Evolutionary conservation across 192 early-diverging fungal genomes (phyloP), one percentile per base, ranked within the genome.

Genomic region (Backusella mclennaniae): DNA sequence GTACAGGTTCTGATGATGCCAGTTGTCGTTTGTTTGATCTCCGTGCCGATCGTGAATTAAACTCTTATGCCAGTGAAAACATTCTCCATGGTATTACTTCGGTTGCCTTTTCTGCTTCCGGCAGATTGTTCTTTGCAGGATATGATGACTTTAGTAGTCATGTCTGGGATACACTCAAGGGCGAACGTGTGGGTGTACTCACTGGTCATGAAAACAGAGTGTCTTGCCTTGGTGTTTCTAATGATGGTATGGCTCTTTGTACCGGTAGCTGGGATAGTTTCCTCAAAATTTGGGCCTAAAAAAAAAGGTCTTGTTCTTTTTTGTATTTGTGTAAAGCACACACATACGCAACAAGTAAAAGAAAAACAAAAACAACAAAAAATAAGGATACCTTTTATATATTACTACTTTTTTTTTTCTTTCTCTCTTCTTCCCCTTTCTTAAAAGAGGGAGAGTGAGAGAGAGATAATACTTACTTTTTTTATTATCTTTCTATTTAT

Each of bases 121-220:
- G 97, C 14, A 93, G 97, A 35, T 84, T 98, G 56, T 80, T 99
- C 74, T 99, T 99, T 92, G 96, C 97, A 33, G 97, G 97, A 46
- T 98, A 98, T 73, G 97, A 99, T 79, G 97, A 99, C 79, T 98
- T 95, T 84, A 98, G 98, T 88, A 97, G 95, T 90, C 98, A 99
- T 74, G 97, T 99, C 5, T 99, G 97, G 97, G 97, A 99, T 84
- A 97, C 96, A 38, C 88, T 99, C 33, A 96, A 96, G 85, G 96
- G 96, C 46, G 93, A 97, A 63, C 86, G 96, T 66, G 96, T 98
- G 11, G 96, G 96, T 36, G 95, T 97, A 11, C 82, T 99, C 71
- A 91, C 94, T 35, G 93, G 92, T 35, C 97, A 99, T 82, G 97
- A 98, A 69, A 99, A 99, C 85, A 91, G 97, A 42, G 97, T 99